Base-by-base conservation (phyloP, 768 basidiomycete genomes). In the Lactarius hatsudake region DNA sequence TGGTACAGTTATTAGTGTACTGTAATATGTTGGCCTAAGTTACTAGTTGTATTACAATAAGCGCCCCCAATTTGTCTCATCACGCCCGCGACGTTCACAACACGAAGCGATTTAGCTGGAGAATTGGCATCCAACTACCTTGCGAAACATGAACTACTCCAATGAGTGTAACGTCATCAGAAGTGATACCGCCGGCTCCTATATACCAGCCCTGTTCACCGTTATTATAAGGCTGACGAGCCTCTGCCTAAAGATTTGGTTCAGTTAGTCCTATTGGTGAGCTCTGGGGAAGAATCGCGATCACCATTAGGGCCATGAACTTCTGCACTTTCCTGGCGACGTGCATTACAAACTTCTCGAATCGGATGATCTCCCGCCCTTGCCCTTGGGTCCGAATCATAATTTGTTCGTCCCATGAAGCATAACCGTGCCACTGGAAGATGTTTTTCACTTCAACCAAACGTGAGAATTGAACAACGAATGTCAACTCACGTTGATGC, bases 51-150 rank as follows among this genome's bases (percentile, higher is more conserved):
- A 12, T 59, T 59, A 26, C n/a, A 6, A 53, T 17, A 53, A 26
- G 26, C 18, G 15, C 9, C 53, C 8, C 26, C 8, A 32, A 5
- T 20, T 9, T 20, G 55, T 32, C 17, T 40, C 34, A 1, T 7
- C 12, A 30, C 1, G 5, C 15, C 6, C 1, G 54, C 18, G 55
- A 34, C 32, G 40, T 18, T 59, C 36, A 59, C 6, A 23, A 36
- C 38, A 59, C 0, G 38, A 17, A 59, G 23, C 23, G 58, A 12
- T 59, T 48, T 30, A 61, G 15, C 18, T 64, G 67, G 42, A 68
- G 62, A 59, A 67, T 63, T 1, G 66, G 66, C 66, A 67, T 67
- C 66, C 62, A 67, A 38, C 66, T 67, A 6, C 66, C 66, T 59
- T 59, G 62, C 5, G 66, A 67, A 9, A 67, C 66, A 0, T 67